A percentile compares a stretch with the other conserved stretches of the same genome.
These are phyloP conservation scores for Emericellopsis terricola DNA, from an alignment of 495 filamentous ascomycete genomes.

Conservation along the genomic window DNA sequence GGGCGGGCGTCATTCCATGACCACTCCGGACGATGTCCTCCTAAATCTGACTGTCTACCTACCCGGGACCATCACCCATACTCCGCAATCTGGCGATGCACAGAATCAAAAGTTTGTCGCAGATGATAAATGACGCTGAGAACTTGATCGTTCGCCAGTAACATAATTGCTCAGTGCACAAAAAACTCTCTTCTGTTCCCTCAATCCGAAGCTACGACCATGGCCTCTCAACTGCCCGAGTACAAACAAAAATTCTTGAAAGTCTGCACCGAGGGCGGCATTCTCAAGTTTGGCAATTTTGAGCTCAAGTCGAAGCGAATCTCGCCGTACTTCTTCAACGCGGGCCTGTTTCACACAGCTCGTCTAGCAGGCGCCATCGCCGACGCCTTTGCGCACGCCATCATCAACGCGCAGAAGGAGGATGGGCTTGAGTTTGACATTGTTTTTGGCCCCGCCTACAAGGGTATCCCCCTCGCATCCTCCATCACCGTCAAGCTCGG, in stretches of 20 bases:
- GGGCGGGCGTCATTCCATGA: too few relatives aligned
- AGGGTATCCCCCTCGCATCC: constrained; percentile 78
- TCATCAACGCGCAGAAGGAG: constrained; percentile 23
- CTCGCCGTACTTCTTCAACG: constrained; percentile 98
- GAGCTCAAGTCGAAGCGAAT: constrained; percentile 79
- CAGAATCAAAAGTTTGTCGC: too few relatives aligned
- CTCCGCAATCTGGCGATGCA: too few relatives aligned
- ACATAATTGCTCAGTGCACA: too few relatives aligned
- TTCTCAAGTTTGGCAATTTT: constrained; percentile 79
- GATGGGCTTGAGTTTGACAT: constrained; percentile 41
- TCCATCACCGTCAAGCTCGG: constrained; percentile 51
- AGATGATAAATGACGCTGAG: too few relatives aligned
- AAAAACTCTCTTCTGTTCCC: too few relatives aligned
- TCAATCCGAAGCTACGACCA: too few relatives aligned
- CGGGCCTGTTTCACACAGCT: constrained; percentile 65
- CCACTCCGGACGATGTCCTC: too few relatives aligned
- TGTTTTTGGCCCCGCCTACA: constrained; percentile 82
- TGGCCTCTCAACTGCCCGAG: constrained; percentile 16
- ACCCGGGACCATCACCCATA: too few relatives aligned
- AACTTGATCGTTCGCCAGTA: too few relatives aligned
- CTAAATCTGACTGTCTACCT: too few relatives aligned
- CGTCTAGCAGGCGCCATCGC: constrained; percentile 54
- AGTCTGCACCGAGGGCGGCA: constrained; percentile 49
- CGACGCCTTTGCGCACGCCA: constrained; percentile 62
- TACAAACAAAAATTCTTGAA: constrained; percentile 51